These are phyloP conservation scores for Trichophyton mentagrophytes DNA, from an alignment of 2,329 filamentous ascomycete genomes.

Conservation along the genomic window DNA sequence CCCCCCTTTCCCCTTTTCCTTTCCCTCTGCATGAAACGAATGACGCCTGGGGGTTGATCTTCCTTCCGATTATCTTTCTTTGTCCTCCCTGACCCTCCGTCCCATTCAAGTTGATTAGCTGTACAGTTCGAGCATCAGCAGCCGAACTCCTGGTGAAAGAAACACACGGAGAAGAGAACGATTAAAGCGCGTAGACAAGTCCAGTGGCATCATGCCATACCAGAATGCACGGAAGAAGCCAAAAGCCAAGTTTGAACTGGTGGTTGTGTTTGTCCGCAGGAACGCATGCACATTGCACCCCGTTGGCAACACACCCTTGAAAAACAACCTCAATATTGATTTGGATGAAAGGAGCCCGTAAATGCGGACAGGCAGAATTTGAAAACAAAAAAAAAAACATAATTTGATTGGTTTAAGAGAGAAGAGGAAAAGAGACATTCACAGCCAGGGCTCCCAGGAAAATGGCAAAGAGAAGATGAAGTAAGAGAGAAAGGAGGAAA, in stretches of 20 bases:
- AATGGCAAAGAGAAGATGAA: slow-evolving; percentile 4
- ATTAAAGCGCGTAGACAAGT: not conserved
- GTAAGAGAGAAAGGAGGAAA: not conserved
- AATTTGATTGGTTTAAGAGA: not conserved
- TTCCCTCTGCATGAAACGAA: not conserved
- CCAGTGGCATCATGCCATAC: not conserved
- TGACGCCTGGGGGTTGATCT: no score
- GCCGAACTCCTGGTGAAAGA: not conserved
- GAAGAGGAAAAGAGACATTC: not conserved
- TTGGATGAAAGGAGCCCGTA: not conserved
- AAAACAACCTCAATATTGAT: not conserved
- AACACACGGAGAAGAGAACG: not conserved
- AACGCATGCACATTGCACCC: not conserved
- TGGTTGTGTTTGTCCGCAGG: not conserved
- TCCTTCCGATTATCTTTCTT: no score
- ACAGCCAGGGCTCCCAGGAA: slow-evolving; percentile 1
- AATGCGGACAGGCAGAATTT: slow-evolving; percentile 10
- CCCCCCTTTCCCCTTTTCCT: not conserved
- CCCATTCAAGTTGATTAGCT: no score
- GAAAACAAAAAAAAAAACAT: slow-evolving; percentile 11
- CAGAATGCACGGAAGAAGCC: no score
- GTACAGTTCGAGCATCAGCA: no score
- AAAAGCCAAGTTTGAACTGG: not conserved
- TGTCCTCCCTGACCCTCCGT: no score
- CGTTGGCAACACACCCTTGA: not conserved